Conservation (phyloP, 257 asterid species). For the Nicotiana tomentosiformis region DNA sequence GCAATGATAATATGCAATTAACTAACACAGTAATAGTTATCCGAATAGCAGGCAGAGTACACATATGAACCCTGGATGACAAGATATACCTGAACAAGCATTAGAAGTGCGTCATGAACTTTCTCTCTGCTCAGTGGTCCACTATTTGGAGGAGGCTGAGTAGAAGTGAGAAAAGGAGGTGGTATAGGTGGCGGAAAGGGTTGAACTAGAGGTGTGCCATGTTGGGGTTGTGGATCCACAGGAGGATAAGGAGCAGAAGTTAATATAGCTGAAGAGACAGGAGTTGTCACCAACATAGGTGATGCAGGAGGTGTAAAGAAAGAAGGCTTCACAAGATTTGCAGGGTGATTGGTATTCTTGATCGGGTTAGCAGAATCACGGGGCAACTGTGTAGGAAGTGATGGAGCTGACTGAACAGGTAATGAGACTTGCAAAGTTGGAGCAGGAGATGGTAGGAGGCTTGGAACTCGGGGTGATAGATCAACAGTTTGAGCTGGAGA, state of each 20-base stretch:
- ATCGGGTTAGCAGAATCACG: constrained; percentile 18
- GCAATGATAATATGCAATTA: neutral
- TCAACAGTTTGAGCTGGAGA: constrained; percentile 8
- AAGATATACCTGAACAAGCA: constrained; percentile 36
- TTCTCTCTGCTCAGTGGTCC: constrained; percentile 25
- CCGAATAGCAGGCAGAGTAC: neutral
- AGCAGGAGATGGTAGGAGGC: constrained; percentile 14
- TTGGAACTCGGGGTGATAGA: constrained; percentile 16
- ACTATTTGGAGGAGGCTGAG: constrained; percentile 8
- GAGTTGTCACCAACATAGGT: constrained; percentile 16
- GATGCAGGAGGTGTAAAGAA: constrained; percentile 27
- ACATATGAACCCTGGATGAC: neutral
- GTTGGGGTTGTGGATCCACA: constrained; percentile 18
- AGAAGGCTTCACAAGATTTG: constrained; percentile 36
- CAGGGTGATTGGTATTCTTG: constrained; percentile 10
- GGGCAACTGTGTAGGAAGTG: constrained; percentile 9
- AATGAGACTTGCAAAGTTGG: constrained; percentile 24
- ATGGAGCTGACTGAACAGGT: constrained; percentile 14
- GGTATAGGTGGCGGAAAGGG: constrained; percentile 32
- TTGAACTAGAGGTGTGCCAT: constrained; percentile 31
- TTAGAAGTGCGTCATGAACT: constrained; percentile 30
- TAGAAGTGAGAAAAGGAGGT: constrained; percentile 22
- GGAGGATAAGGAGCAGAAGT: constrained; percentile 23
- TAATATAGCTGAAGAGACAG: constrained; percentile 15
- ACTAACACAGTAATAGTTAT: neutral